phyloP scores from a whole-genome alignment of 2,329 filamentous ascomycete genomes.

The Apiospora kogelbergensis region DNA sequence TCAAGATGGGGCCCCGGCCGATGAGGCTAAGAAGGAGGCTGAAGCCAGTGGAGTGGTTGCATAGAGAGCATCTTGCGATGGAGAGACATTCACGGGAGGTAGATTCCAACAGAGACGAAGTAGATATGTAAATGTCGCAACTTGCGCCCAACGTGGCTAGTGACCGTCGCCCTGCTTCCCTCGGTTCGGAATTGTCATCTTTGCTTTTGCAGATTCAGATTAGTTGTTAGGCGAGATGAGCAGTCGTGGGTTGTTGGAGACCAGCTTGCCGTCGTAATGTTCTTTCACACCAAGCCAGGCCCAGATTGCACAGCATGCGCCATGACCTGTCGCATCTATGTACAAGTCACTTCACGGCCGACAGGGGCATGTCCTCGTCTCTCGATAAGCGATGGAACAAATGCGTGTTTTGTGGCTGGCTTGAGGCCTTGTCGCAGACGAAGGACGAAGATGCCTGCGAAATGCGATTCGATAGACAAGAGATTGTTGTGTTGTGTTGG shows the following conservation, averaged over 20 bases:
- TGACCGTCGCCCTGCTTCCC: neutral
- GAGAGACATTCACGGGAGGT: neutral
- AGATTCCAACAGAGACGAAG: neutral
- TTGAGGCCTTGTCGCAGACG: neutral
- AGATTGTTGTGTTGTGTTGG: neutral
- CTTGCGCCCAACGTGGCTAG: neutral
- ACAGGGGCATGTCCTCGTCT: neutral
- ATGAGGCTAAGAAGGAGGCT: slow-evolving; percentile 7
- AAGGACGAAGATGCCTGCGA: neutral
- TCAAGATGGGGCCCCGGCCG: neutral
- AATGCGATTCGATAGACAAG: neutral
- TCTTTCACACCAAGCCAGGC: neutral
- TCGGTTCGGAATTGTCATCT: neutral
- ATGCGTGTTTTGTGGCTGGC: neutral
- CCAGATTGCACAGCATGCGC: neutral
- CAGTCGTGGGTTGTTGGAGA: neutral
- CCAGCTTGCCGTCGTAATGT: neutral
- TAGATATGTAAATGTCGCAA: neutral
- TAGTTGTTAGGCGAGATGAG: neutral
- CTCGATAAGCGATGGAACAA: neutral
- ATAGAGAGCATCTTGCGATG: neutral
- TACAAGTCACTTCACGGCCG: neutral
- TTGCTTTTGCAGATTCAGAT: neutral
- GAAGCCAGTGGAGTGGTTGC: slow-evolving; percentile 4
- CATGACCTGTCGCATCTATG: neutral